Evolutionary conservation across 1,284 basidiomycete species (phyloP).

Genomic region (Rhodotorula sp.): DNA sequence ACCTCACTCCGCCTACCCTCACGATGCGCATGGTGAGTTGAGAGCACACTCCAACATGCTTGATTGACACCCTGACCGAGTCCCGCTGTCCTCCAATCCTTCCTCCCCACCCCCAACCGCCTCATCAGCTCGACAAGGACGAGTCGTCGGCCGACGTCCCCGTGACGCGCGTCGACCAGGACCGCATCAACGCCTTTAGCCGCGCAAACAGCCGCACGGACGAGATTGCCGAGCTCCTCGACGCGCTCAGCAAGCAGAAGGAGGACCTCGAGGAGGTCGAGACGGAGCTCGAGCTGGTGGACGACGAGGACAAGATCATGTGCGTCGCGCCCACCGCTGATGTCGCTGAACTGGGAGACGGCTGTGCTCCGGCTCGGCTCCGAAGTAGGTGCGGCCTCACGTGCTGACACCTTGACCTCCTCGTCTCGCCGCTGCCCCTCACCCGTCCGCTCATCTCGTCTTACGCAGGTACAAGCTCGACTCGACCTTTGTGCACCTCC

Average conservation of each 20-base stretch:
- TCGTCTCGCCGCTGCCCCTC: not conserved
- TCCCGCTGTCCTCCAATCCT: not conserved
- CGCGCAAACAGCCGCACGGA: constrained; percentile 80
- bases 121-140: constrained; percentile 10
- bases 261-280: constrained; percentile 83
- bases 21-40: constrained; percentile 4
- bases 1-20: not conserved
- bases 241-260: constrained; percentile 82
- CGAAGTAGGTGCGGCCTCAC: not conserved
- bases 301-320: constrained; percentile 77
- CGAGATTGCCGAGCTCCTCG: constrained; percentile 74
- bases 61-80: not conserved
- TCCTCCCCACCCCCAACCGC: not conserved
- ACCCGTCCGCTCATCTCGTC: not conserved
- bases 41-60: not conserved
- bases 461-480: constrained; percentile 77
- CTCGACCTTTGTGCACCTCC: constrained; percentile 81
- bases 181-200: constrained; percentile 88
- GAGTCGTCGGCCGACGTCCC: constrained; percentile 6
- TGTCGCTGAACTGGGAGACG: too few species aligned
- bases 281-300: constrained; percentile 87
- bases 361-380: not conserved
- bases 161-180: constrained; percentile 71
- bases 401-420: not conserved
- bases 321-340: constrained; percentile 51